Percentiles rank a stretch among this genome's conserved stretches.
Conservation (phyloP, 306 rosid species). For the Quercus mongolica region DNA sequence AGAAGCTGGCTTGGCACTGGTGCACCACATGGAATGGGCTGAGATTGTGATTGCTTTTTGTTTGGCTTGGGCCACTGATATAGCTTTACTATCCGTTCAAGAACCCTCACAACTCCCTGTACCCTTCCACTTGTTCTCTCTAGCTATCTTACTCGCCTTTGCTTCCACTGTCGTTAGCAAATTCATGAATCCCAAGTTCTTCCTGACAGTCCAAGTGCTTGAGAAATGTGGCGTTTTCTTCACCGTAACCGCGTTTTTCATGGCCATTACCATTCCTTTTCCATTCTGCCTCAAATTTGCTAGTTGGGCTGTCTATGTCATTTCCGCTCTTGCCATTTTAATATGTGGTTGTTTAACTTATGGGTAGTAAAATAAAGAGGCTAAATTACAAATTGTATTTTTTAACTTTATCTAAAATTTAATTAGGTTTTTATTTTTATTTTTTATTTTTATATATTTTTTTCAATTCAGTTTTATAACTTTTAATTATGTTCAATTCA, state of each 20-base stretch:
- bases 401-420: no score
- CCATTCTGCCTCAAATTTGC: not conserved
- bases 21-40: not conserved
- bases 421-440: no score
- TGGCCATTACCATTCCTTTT: not conserved
- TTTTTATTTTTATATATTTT: no score
- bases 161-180: no score
- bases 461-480: no score
- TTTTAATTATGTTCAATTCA: no score
- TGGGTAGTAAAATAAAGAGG: no score
- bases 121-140: no score
- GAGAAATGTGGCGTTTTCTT: not conserved
- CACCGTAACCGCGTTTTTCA: not conserved
- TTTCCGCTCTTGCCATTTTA: not conserved
- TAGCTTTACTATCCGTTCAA: not conserved
- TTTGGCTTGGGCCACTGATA: not conserved
- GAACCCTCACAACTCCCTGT: not conserved
- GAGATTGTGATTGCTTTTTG: no score
- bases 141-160: no score
- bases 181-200: not conserved
- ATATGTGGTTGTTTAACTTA: rapidly evolving
- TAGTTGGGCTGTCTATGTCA: not conserved
- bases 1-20: not conserved
- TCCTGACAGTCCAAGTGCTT: not conserved
- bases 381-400: no score